phyloP scores from a whole-genome alignment of 768 basidiomycete species.

The Termitomyces sp. region DNA sequence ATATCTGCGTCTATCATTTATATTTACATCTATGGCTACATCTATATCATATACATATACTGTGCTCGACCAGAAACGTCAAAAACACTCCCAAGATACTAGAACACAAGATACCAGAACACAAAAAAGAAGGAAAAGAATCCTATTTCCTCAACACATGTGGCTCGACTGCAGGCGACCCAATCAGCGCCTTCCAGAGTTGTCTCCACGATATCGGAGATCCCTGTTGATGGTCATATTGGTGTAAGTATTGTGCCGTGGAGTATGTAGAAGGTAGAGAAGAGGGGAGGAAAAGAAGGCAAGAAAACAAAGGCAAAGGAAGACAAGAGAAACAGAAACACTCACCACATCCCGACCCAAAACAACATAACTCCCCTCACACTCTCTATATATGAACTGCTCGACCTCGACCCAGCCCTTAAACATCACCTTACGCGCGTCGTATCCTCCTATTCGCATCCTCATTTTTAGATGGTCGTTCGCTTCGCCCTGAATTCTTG shows the following conservation, averaged over 20 bases:
- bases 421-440: not conserved
- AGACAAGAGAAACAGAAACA: not conserved
- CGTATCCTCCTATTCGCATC: not conserved
- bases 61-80: not conserved
- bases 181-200: constrained; percentile 63
- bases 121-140: not conserved
- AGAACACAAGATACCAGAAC: too few relatives aligned
- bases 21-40: too few relatives aligned
- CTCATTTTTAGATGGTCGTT: too few relatives aligned
- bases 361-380: not conserved
- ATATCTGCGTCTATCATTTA: too few relatives aligned
- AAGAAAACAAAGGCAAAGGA: too few relatives aligned
- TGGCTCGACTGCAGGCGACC: constrained; percentile 45
- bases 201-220: constrained; percentile 76
- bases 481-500: not conserved
- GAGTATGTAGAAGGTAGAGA: too few relatives aligned
- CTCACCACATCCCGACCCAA: not conserved
- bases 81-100: not conserved
- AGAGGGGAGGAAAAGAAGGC: too few relatives aligned
- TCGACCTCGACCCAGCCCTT: not conserved
- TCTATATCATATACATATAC: too few relatives aligned
- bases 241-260: too few relatives aligned
- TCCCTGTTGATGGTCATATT: constrained; percentile 23
- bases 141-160: constrained; percentile 38
- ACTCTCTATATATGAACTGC: not conserved